A percentile compares a stretch with the other conserved stretches of the same genome.
Evolutionary conservation across 345 rosid species (phyloP).

Genomic region (Raphanus sativus): DNA sequence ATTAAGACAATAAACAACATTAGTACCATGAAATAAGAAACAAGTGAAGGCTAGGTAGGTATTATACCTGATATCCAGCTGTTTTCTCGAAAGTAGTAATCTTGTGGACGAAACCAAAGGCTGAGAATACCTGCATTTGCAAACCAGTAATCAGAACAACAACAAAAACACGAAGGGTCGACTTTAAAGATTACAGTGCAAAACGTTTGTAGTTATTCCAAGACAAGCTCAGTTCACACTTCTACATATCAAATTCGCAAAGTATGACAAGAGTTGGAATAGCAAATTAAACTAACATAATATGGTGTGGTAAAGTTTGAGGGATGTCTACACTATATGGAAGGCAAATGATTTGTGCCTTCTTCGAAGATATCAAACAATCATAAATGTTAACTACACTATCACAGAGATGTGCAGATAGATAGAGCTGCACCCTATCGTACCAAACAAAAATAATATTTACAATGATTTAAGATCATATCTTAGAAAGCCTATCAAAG

Average conservation of each 20-base stretch:
- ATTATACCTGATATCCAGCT: conserved; percentile 85
- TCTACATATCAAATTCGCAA: neutral
- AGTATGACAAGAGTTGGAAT: neutral
- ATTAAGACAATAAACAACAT: conserved; percentile 16
- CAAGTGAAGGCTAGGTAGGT: neutral
- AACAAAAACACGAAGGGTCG: neutral
- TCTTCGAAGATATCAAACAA: no score
- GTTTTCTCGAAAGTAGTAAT: conserved; percentile 99
- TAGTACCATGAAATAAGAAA: neutral
- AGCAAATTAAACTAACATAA: no score
- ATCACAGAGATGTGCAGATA: neutral
- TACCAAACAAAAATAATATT: conserved; percentile 3
- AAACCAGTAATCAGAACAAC: conserved; percentile 36
- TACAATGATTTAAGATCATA: conserved; percentile 14
- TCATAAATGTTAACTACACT: no score
- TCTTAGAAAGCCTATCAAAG: conserved; percentile 10
- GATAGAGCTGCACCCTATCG: conserved; percentile 7
- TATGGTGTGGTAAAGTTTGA: no score
- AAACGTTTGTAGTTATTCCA: neutral
- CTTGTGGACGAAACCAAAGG: conserved; percentile 98
- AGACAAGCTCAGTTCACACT: neutral
- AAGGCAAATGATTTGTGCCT: no score
- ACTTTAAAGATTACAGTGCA: neutral
- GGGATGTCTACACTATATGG: no score
- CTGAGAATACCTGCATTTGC: conserved; percentile 90